A percentile compares a stretch with the other conserved stretches of the same genome.
These are phyloP conservation scores for Liriodendron chinense DNA, from an alignment of 164 flowering plant species.

Conservation along the genomic window DNA sequence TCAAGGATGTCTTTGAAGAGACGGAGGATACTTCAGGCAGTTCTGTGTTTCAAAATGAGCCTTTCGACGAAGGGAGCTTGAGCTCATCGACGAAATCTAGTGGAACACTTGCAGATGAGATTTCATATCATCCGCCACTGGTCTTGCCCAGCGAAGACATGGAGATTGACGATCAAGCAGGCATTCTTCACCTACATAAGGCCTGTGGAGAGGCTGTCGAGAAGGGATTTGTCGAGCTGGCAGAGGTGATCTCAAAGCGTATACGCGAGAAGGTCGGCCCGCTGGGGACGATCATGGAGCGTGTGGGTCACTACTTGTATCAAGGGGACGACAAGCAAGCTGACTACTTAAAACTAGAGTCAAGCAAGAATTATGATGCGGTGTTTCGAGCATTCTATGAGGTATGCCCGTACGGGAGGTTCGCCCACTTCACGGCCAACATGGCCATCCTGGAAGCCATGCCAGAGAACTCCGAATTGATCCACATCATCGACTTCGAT, in stretches of 20 bases:
- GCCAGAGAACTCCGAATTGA: no score
- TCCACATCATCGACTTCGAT: no score
- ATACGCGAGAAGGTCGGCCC: slow-evolving; percentile 45
- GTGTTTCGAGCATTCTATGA: no score
- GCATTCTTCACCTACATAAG: slow-evolving; percentile 41
- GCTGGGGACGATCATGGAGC: slow-evolving; percentile 36
- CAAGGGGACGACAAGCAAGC: slow-evolving; percentile 21
- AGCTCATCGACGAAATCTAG: slow-evolving; percentile 10
- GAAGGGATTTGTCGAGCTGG: slow-evolving; percentile 43
- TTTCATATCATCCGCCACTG: slow-evolving; percentile 12
- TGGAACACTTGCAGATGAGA: slow-evolving; percentile 3
- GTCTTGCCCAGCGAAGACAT: slow-evolving; percentile 27
- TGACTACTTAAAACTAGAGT: no score
- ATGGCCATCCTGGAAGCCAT: no score
- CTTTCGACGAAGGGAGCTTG: slow-evolving; percentile 17
- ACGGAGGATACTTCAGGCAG: slow-evolving; percentile 21
- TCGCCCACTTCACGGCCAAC: no score
- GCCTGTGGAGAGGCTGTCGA: no score
- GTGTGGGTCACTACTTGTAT: slow-evolving; percentile 35
- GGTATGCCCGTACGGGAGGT: no score
- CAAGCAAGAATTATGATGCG: no score
- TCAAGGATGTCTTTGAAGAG: slow-evolving; percentile 12
- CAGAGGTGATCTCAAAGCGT: slow-evolving; percentile 35
- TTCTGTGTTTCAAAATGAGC: slow-evolving; percentile 11
- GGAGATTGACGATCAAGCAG: slow-evolving; percentile 28